phyloP scores from a whole-genome alignment of 108 stramenopile genomes.

The Conticribra guillardii region DNA sequence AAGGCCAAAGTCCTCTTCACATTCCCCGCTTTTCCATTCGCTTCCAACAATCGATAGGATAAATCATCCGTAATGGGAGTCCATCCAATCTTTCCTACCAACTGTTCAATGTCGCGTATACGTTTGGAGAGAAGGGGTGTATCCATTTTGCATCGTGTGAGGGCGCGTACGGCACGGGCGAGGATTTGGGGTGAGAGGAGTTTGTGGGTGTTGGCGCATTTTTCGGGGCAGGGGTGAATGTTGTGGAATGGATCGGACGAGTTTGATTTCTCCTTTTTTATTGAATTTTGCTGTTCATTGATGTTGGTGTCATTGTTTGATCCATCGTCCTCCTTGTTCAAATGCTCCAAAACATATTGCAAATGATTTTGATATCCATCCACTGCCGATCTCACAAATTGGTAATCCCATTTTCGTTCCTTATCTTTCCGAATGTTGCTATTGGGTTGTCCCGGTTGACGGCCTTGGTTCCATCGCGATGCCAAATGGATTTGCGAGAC shows the following conservation, averaged over 20 bases:
- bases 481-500: conserved; percentile 29
- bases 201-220: conserved; percentile 36
- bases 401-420: conserved; percentile 45
- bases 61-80: conserved; percentile 74
- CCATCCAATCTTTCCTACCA: conserved; percentile 63
- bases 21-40: conserved; percentile 87
- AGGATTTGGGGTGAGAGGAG: conserved; percentile 63
- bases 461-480: conserved; percentile 40
- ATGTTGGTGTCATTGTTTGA: background rate
- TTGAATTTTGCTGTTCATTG: background rate
- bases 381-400: conserved; percentile 37
- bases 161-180: conserved; percentile 54
- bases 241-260: conserved; percentile 15
- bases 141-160: conserved; percentile 63
- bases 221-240: conserved; percentile 34
- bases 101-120: conserved; percentile 70
- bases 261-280: background rate
- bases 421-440: conserved; percentile 11
- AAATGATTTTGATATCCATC: conserved; percentile 51
- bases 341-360: conserved; percentile 34
- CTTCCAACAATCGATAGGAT: conserved; percentile 76
- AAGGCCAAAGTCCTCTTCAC: conserved; percentile 71
- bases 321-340: conserved; percentile 3
- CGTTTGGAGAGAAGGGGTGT: conserved; percentile 56
- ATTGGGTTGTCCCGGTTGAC: conserved; percentile 8